phyloP scores from a whole-genome alignment of 2,329 filamentous ascomycete genomes.

The Xenoacremonium recifei region DNA sequence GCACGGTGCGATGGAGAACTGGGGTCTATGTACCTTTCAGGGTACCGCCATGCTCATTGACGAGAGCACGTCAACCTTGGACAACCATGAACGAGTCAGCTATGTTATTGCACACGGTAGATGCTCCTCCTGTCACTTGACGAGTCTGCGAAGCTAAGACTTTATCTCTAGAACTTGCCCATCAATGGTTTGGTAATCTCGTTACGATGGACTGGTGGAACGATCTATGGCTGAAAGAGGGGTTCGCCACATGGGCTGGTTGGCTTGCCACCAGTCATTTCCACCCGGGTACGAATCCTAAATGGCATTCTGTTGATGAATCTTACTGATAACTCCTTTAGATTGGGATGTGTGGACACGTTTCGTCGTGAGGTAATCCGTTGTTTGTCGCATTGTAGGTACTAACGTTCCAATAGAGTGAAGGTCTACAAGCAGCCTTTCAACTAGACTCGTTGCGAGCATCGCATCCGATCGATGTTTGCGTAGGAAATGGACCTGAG shows the following conservation, averaged over 20 bases:
- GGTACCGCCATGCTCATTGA: conserved; percentile 97
- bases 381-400: too few species aligned
- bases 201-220: conserved; percentile 98
- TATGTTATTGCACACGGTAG: conserved; percentile 94
- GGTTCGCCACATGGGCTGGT: conserved; percentile 97
- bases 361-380: too few species aligned
- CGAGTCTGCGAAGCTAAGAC: too few species aligned
- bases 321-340: too few species aligned
- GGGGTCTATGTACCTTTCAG: conserved; percentile 93
- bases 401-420: too few species aligned
- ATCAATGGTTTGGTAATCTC: conserved; percentile 94
- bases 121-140: too few species aligned
- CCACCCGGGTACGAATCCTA: too few species aligned
- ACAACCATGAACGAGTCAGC: conserved; percentile 83
- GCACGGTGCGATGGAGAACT: conserved; percentile 89
- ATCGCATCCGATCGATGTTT: conserved; percentile 94
- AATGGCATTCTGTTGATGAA: too few species aligned
- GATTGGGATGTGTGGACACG: conserved; percentile 98
- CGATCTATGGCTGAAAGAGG: conserved; percentile 91
- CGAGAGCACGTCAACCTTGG: conserved; percentile 86
- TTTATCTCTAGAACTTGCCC: conserved; percentile 96
- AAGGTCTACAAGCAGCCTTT: conserved; percentile 90
- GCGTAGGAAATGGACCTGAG: conserved; percentile 87
- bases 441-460: conserved; percentile 85
- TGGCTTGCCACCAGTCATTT: conserved; percentile 91